A percentile compares a stretch with the other conserved stretches of the same genome.
Conservation (phyloP, 2,329 filamentous ascomycete genomes). For the Cyclaneusma minus region DNA sequence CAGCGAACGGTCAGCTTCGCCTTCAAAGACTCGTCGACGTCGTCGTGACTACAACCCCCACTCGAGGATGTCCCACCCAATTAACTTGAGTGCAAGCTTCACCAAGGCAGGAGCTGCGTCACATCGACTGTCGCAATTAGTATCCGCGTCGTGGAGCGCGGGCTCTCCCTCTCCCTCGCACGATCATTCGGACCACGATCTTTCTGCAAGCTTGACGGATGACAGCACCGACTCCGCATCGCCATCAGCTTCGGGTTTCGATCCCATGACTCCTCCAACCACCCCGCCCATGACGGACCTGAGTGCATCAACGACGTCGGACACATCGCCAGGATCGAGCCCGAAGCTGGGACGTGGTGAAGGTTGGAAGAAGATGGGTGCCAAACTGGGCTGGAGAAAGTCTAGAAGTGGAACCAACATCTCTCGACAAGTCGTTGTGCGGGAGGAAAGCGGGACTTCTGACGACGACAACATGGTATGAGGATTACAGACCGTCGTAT, state of each 20-base stretch:
- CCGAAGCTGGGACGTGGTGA: conserved; percentile 10
- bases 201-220: conserved; percentile 39
- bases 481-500: conserved; percentile 41
- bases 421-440: conserved; percentile 16
- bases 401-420: conserved; percentile 21
- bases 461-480: conserved; percentile 30
- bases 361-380: conserved; percentile 50
- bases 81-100: too few species aligned
- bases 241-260: conserved; percentile 28
- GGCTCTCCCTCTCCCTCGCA: too few species aligned
- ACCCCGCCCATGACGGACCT: conserved; percentile 48
- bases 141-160: too few species aligned
- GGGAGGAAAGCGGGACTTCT: conserved; percentile 20
- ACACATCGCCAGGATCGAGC: conserved; percentile 12
- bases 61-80: too few species aligned
- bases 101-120: too few species aligned
- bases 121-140: too few species aligned
- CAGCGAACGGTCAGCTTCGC: too few species aligned
- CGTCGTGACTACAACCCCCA: too few species aligned
- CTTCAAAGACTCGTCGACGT: too few species aligned
- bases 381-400: conserved; percentile 43
- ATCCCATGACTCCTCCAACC: conserved; percentile 60
- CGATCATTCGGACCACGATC: conserved; percentile 30
- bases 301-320: conserved; percentile 4
- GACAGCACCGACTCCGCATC: conserved; percentile 49